Percentiles rank a stretch among this genome's conserved stretches.
Evolutionary conservation across 306 rosid species (phyloP).

Genomic region (Begonia fuchsioides): DNA sequence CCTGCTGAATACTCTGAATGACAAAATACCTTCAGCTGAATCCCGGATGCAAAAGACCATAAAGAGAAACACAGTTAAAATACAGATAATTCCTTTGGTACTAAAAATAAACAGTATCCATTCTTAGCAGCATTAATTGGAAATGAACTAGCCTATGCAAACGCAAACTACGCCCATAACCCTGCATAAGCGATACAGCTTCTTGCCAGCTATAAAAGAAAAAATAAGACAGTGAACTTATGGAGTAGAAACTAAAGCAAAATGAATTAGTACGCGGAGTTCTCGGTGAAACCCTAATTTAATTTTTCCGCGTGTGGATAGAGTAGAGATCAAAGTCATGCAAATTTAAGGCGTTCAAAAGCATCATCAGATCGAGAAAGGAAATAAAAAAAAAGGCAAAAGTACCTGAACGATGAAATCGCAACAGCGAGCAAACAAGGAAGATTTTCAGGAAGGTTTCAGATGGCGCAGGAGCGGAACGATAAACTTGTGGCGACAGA

Average conservation of each 20-base stretch:
- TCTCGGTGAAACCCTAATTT: constrained; percentile 3
- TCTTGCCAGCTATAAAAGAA: not conserved
- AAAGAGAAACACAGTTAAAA: not conserved
- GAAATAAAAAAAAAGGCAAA: not conserved
- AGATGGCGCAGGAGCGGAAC: constrained; percentile 5
- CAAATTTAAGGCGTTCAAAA: not conserved
- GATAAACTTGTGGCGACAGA: no score
- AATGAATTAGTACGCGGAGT: not conserved
- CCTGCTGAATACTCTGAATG: no score
- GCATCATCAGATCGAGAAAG: not conserved
- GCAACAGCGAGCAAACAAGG: constrained; percentile 2
- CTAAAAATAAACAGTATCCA: not conserved
- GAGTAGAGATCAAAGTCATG: constrained; percentile 5
- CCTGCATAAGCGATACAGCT: not conserved
- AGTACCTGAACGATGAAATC: constrained; percentile 5
- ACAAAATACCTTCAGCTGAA: no score
- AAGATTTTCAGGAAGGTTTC: constrained; percentile 7
- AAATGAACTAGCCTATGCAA: not conserved
- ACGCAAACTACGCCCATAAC: not conserved
- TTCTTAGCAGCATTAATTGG: not conserved
- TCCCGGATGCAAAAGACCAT: no score
- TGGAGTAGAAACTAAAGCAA: not conserved
- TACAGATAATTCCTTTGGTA: not conserved
- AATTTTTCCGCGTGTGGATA: not conserved
- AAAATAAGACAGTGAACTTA: not conserved